Evolutionary conservation across 495 filamentous ascomycete species (phyloP), one percentile per base, ranked within the genome.

Genomic region (Neurospora sp.): DNA sequence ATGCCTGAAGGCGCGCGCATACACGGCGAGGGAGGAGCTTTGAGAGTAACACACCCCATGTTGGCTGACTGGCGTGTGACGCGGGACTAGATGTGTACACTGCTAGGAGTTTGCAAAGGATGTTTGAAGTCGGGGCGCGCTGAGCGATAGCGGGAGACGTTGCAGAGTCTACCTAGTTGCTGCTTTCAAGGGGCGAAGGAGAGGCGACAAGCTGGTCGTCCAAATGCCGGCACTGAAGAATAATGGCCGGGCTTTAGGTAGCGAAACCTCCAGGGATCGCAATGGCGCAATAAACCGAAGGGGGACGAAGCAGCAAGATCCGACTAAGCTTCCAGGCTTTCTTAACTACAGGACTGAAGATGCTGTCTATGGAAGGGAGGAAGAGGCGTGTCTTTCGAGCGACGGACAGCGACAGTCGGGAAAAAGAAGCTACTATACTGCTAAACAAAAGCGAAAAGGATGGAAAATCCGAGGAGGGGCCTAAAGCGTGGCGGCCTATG

Each of bases 171-270:
- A 66, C 54, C 15, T 66, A 19, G 13, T 31, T 66, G 54, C 54
- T 31, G 28, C 28, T 66, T 34, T 66, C 54, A 66, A 34, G 54
- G 54, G 54, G 54, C 28, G 28, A 62, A 66, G 54, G 6, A 66
- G 54, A 66, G 54, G 54, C 28, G 54, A 34, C 28, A 66, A 66
- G 48, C 38, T 73, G 42, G 72, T 70, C 62, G 74, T 39, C n/a
- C 38, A 31, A 31, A 40, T 79, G 79, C 80, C 79, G 79, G 76
- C 79, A 34, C 80, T 81, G 69, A 79, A 78, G 74, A 80, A 80
- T 76, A 81, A 81, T 69, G 80, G 79, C 78, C 80, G 79, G 79
- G 40, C 77, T 79, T 69, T 76, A 66, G 54, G 28, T 66, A 66
- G 54, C 54, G 54, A 66, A 66, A 34, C 28, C 54, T 66, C 54